Evolutionary conservation across 2,329 filamentous ascomycete species (phyloP).

Genomic region (Fusarium sp.): DNA sequence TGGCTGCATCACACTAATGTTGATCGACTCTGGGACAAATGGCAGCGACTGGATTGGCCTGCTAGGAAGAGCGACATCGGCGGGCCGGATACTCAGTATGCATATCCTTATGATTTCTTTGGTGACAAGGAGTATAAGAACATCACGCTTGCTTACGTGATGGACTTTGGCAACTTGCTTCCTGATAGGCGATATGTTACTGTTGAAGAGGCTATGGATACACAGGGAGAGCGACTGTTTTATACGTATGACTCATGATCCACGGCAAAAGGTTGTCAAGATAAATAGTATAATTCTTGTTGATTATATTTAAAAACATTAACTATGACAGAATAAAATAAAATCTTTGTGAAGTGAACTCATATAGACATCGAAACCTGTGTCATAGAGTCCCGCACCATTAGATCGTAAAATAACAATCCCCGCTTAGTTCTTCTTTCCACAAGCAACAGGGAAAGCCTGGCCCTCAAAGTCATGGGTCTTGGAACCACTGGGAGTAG

Average conservation of each 20-base stretch:
- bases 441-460: background rate
- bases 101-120: background rate
- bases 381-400: background rate
- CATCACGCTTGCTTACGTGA: background rate
- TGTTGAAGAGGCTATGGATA: background rate
- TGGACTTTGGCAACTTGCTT: background rate
- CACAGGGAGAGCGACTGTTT: fast-evolving
- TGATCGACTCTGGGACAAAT: background rate
- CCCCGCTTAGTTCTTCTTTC: background rate
- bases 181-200: background rate
- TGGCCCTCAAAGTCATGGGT: background rate
- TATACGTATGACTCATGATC: background rate
- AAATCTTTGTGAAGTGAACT: background rate
- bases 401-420: background rate
- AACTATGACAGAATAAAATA: background rate
- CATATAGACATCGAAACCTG: background rate
- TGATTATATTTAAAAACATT: background rate
- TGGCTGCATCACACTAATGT: background rate
- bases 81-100: background rate
- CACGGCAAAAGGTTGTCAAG: fast-evolving
- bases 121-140: background rate
- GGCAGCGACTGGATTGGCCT: background rate
- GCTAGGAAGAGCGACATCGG: background rate
- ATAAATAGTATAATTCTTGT: no score
- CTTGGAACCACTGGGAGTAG: background rate